These are phyloP conservation scores for Quercus gilva DNA, from an alignment of 306 rosid genomes.

Conservation along the genomic window DNA sequence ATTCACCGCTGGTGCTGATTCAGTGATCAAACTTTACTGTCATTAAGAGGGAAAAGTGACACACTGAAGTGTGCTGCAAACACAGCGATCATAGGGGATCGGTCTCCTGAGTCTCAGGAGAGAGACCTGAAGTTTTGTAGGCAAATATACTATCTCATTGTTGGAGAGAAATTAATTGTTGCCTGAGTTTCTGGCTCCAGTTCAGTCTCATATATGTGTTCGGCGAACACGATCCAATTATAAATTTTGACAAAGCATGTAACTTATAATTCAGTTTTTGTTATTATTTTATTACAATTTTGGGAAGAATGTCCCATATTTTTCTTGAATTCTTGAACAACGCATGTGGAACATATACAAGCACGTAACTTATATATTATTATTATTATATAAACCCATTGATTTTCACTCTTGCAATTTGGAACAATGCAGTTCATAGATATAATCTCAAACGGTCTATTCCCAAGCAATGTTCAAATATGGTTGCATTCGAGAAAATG, in stretches of 20 bases:
- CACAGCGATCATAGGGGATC: background rate
- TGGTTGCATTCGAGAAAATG: no score
- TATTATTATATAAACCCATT: no score
- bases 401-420: no score
- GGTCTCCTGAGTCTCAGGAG: background rate
- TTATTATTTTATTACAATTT: background rate
- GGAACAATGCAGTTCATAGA: no score
- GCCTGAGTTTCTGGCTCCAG: background rate
- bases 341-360: no score
- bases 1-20: slow-evolving; percentile 90
- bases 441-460: no score
- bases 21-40: slow-evolving; percentile 66
- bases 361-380: no score
- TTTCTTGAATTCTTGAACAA: background rate
- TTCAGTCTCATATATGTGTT: background rate
- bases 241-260: background rate
- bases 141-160: slow-evolving; percentile 11
- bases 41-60: slow-evolving; percentile 40
- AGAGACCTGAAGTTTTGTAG: background rate
- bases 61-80: background rate
- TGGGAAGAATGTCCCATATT: background rate
- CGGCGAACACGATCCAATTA: background rate
- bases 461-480: no score
- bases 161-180: slow-evolving; percentile 9
- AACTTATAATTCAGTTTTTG: background rate